Percentiles rank a stretch among this genome's conserved stretches.
phyloP scores from a whole-genome alignment of 2,329 filamentous ascomycete genomes.

The Sporothrix globosa region DNA sequence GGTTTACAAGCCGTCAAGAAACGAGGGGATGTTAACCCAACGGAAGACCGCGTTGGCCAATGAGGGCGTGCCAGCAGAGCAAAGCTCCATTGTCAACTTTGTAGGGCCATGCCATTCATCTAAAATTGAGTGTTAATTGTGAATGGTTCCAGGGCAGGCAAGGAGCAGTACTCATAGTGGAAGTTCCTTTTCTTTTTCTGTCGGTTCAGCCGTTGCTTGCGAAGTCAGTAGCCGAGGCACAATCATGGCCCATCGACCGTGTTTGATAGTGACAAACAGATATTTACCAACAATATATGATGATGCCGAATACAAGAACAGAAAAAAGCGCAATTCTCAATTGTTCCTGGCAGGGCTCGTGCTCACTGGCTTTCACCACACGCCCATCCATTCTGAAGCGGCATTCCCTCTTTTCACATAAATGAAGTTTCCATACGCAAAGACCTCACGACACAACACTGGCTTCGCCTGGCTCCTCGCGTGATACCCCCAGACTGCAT shows the following conservation, averaged over 20 bases:
- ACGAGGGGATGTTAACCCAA: not conserved
- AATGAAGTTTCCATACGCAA: not conserved
- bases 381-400: not conserved
- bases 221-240: conserved; percentile 1
- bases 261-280: conserved; percentile 23
- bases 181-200: not conserved
- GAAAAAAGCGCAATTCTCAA: not conserved
- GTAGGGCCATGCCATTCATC: not conserved
- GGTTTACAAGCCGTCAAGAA: not conserved
- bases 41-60: conserved; percentile 28
- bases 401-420: not conserved
- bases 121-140: not conserved
- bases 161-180: not conserved
- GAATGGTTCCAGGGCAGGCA: not conserved
- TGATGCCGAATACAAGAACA: not conserved
- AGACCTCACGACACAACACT: conserved; percentile 1
- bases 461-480: not conserved
- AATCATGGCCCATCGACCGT: not conserved
- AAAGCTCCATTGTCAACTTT: conserved; percentile 2
- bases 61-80: conserved; percentile 24
- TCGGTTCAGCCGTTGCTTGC: not conserved
- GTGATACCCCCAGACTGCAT: conserved; percentile 9
- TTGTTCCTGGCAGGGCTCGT: not conserved
- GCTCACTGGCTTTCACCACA: not conserved
- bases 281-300: not conserved